These are phyloP conservation scores for Pseudogymnoascus sp. DNA, from an alignment of 2,329 filamentous ascomycete genomes.

Conservation along the genomic window DNA sequence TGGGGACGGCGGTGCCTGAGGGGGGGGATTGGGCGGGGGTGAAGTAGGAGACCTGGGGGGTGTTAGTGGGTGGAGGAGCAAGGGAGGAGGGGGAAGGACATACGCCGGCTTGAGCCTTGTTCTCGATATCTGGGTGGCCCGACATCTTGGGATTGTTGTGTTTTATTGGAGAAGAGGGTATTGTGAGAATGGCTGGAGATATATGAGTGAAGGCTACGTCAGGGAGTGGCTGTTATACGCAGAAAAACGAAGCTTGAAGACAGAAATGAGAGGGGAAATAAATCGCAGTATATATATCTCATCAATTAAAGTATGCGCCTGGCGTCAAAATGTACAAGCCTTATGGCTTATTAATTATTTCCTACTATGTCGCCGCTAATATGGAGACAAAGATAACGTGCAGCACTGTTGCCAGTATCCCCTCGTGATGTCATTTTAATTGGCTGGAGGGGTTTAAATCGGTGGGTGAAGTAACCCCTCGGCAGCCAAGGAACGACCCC, in stretches of 20 bases:
- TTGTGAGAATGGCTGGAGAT: background rate
- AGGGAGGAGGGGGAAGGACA: background rate
- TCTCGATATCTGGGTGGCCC: background rate
- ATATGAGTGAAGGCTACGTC: background rate
- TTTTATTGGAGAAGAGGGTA: background rate
- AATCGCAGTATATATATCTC: background rate
- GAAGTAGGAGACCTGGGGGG: slow-evolving; percentile 35
- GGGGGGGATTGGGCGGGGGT: slow-evolving; percentile 39
- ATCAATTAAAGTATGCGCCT: background rate
- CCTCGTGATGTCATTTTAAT: background rate
- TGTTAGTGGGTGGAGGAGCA: background rate
- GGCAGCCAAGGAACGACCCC: background rate
- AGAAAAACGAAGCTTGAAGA: background rate
- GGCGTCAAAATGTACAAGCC: background rate
- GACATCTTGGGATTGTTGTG: background rate
- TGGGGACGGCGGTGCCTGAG: slow-evolving; percentile 39
- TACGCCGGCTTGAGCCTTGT: background rate
- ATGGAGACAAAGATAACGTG: background rate
- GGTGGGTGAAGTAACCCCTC: background rate
- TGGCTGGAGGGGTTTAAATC: background rate
- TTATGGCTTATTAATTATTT: background rate
- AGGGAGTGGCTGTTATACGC: background rate
- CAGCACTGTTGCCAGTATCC: background rate
- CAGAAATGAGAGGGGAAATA: background rate
- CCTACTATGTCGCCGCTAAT: background rate